Conservation (phyloP, 2,329 filamentous ascomycete genomes). For the Alternaria alternata region DNA sequence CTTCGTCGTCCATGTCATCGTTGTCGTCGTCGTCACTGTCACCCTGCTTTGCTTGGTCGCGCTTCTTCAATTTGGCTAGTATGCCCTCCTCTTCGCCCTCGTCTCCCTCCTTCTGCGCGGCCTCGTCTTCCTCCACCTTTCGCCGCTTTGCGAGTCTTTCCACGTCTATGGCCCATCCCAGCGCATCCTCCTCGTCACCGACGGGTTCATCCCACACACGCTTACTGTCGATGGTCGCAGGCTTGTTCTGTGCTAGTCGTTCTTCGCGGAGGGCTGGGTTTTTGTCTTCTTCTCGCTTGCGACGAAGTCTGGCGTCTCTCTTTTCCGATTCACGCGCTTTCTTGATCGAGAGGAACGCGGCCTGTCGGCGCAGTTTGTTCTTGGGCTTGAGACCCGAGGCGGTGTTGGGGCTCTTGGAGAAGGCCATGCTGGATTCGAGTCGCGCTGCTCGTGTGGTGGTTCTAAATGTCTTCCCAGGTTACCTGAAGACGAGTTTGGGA, state of each 20-base stretch:
- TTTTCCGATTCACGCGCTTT: conserved; percentile 75
- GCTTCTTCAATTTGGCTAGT: conserved; percentile 44
- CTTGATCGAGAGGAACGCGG: conserved; percentile 82
- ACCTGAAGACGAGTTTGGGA: background rate
- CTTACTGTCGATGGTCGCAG: conserved; percentile 55
- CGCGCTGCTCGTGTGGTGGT: background rate
- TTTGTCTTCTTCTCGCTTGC: conserved; percentile 85
- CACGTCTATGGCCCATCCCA: conserved; percentile 57
- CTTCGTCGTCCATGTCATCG: conserved; percentile 32
- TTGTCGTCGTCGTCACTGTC: conserved; percentile 20
- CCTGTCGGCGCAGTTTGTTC: conserved; percentile 83
- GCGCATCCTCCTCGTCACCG: conserved; percentile 53
- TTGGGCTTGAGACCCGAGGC: conserved; percentile 64
- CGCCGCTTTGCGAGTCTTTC: conserved; percentile 55
- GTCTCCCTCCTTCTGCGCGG: conserved; percentile 24
- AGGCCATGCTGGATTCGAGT: conserved; percentile 54
- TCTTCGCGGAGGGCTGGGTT: conserved; percentile 78
- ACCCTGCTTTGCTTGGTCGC: conserved; percentile 29
- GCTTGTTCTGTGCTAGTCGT: conserved; percentile 79
- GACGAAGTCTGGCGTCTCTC: conserved; percentile 77
- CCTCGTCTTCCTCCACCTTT: conserved; percentile 53
- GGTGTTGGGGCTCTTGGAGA: conserved; percentile 57
- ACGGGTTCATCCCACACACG: conserved; percentile 79
- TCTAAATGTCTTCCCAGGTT: conserved; percentile 15
- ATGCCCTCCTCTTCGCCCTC: conserved; percentile 41